phyloP scores from a whole-genome alignment of 768 basidiomycete genomes.

The Mycena albidolilacea region DNA sequence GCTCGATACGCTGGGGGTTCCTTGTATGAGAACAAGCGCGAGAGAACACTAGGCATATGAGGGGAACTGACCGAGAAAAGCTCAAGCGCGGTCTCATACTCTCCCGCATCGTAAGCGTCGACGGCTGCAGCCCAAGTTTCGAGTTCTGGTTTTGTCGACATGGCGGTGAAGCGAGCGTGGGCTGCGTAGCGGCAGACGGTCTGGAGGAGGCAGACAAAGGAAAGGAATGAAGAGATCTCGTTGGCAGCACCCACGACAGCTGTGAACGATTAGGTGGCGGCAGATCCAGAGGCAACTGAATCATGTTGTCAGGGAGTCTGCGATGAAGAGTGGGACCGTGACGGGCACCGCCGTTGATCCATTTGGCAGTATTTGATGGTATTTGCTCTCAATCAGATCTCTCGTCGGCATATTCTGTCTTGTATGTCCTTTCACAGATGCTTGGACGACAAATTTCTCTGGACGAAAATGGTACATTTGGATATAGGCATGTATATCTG shows the following conservation, averaged over 20 bases:
- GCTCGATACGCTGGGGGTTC: neutral
- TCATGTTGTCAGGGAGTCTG: constrained; percentile 1
- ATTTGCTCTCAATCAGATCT: no score
- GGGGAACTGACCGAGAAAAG: neutral
- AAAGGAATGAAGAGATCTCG: neutral
- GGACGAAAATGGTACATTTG: no score
- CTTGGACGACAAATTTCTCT: no score
- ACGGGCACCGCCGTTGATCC: no score
- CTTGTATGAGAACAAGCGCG: neutral
- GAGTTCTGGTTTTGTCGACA: constrained; percentile 2
- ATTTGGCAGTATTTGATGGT: no score
- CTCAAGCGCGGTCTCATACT: neutral
- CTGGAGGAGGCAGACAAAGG: neutral
- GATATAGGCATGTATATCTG: no score
- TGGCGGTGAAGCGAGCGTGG: neutral
- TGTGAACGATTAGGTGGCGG: neutral
- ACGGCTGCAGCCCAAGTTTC: constrained; percentile 5
- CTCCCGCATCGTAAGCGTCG: neutral
- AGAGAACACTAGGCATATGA: neutral
- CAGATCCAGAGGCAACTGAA: neutral
- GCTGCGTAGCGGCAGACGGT: neutral
- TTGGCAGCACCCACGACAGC: neutral
- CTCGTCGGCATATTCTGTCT: no score
- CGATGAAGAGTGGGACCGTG: no score
- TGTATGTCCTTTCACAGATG: no score